Evolutionary conservation across 208 protist genomes (phyloP).

Genomic region (Leptomonas pyrrhocoris): DNA sequence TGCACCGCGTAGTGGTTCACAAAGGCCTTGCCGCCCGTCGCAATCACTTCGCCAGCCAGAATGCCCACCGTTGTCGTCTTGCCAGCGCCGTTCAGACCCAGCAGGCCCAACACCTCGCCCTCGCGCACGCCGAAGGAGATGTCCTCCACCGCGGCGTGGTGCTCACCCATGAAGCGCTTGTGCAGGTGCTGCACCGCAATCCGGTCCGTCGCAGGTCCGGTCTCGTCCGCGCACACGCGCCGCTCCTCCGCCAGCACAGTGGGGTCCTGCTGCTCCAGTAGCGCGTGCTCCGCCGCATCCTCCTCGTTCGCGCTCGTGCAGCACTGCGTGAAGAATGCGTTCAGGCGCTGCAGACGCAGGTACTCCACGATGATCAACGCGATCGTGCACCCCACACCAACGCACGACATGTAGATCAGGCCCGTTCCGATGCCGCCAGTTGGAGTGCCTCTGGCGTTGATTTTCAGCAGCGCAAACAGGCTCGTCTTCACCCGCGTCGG

Average conservation of each 20-base stretch:
- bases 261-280: slow-evolving; percentile 25
- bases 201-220: slow-evolving; percentile 42
- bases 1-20: slow-evolving; percentile 63
- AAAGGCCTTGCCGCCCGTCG: slow-evolving; percentile 69
- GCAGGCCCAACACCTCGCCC: slow-evolving; percentile 83
- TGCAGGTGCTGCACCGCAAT: slow-evolving; percentile 73
- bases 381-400: slow-evolving; percentile 55
- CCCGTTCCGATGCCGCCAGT: slow-evolving; percentile 69
- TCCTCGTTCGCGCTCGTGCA: slow-evolving; percentile 25
- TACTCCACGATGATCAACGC: slow-evolving; percentile 66
- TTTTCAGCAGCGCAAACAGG: slow-evolving; percentile 49
- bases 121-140: slow-evolving; percentile 72
- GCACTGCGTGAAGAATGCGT: slow-evolving; percentile 16
- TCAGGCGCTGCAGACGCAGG: slow-evolving; percentile 42
- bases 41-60: slow-evolving; percentile 69
- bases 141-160: slow-evolving; percentile 56
- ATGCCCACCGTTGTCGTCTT: slow-evolving; percentile 91
- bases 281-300: slow-evolving; percentile 23
- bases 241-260: slow-evolving; percentile 54
- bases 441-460: slow-evolving; percentile 21
- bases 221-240: slow-evolving; percentile 42
- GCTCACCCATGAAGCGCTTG: slow-evolving; percentile 51
- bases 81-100: slow-evolving; percentile 92
- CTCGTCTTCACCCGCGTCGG: slow-evolving; percentile 33
- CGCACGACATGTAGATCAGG: slow-evolving; percentile 78